Conservation (phyloP, 352 stramenopile genomes). For the Globisporangium abappressorium region DNA sequence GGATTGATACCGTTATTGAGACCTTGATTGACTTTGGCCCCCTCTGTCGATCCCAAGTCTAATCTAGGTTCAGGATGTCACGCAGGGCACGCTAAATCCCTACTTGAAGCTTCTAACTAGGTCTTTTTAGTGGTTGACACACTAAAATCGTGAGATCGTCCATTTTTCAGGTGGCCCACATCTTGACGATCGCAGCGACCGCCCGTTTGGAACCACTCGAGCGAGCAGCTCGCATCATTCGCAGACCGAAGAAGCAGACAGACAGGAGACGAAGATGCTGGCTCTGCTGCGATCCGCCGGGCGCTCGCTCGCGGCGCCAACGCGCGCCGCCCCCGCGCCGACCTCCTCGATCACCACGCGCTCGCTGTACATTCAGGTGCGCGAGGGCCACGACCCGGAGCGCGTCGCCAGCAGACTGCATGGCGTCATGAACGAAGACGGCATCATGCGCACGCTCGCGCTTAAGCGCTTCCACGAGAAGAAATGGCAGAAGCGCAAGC, state of each 20-base stretch:
- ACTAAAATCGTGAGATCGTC: not conserved
- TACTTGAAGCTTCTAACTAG: not conserved
- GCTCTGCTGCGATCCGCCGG: conserved; percentile 29
- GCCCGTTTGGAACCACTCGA: conserved; percentile 13
- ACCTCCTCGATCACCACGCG: conserved; percentile 21
- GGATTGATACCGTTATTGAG: not conserved
- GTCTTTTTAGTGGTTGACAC: not conserved
- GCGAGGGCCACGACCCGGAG: conserved; percentile 41
- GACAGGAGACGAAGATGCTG: conserved; percentile 27
- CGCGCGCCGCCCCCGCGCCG: conserved; percentile 13
- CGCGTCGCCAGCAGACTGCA: conserved; percentile 57
- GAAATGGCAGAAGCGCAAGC: conserved; percentile 79
- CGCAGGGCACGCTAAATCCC: not conserved
- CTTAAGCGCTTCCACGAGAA: conserved; percentile 83
- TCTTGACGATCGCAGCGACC: conserved; percentile 2
- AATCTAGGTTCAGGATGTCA: not conserved
- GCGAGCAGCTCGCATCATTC: not conserved
- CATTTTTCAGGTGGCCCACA: not conserved
- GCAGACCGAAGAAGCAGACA: not conserved
- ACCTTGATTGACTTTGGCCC: not conserved
- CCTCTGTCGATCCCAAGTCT: not conserved
- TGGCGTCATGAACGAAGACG: conserved; percentile 72
- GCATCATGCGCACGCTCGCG: conserved; percentile 66
- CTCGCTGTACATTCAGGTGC: conserved; percentile 58
- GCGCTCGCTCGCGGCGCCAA: conserved; percentile 13